These are phyloP conservation scores for Knufia fluminis DNA, from an alignment of 2,329 filamentous ascomycete species.

Conservation along the genomic window DNA sequence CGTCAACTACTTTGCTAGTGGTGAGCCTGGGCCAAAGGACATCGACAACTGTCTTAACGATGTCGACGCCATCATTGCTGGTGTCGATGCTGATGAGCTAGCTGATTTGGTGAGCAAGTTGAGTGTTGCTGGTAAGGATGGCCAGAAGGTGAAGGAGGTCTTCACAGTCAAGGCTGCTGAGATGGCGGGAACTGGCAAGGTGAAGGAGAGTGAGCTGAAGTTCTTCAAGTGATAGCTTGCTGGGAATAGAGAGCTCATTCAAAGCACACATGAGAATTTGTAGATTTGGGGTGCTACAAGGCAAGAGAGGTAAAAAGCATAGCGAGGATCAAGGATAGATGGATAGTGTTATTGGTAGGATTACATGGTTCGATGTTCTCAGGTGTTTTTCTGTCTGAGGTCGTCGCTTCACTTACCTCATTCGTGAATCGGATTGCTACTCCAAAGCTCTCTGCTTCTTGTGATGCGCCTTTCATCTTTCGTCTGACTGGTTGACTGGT, in stretches of 20 bases:
- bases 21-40: conserved; percentile 56
- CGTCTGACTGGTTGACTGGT: too few relatives aligned
- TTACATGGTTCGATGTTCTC: too few relatives aligned
- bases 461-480: too few relatives aligned
- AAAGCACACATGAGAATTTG: not conserved
- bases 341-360: too few relatives aligned
- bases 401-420: too few relatives aligned
- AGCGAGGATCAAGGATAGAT: too few relatives aligned
- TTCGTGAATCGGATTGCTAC: too few relatives aligned
- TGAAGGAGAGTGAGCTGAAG: conserved; percentile 77
- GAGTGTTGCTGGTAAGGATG: conserved; percentile 64
- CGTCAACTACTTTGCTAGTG: conserved; percentile 81
- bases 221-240: conserved; percentile 23
- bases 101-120: conserved; percentile 74
- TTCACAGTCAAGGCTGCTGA: conserved; percentile 71
- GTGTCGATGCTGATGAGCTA: conserved; percentile 86
- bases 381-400: too few relatives aligned
- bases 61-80: conserved; percentile 76
- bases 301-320: not conserved
- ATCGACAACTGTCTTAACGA: conserved; percentile 78
- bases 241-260: not conserved
- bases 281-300: not conserved
- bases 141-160: conserved; percentile 73
- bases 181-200: conserved; percentile 71
- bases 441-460: too few relatives aligned